Base-by-base conservation (phyloP, 495 filamentous ascomycete species). In the Immersiella caudata region DNA sequence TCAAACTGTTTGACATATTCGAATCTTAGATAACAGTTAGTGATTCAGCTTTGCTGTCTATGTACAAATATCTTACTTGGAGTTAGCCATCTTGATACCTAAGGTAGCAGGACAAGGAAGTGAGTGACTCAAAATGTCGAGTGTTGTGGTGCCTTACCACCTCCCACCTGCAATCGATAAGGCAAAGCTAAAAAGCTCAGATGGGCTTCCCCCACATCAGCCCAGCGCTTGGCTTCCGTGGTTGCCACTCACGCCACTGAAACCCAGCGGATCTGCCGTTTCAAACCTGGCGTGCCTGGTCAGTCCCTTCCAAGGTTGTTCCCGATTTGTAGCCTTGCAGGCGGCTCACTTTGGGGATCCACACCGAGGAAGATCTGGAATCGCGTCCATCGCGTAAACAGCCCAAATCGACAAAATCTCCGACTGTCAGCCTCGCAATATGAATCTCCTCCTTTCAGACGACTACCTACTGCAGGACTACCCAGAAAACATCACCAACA, bases 1-100 rank as follows among this genome's bases (percentile, higher is more conserved):
- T 99, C 95, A 73, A 97, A 97, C 35, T 82, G 76, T 73, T 91
- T 91, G 68, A 97, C 95, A 76, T 98, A 97, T 81, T 96, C 95
- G 76, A 90, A 99, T 75, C 93, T 82, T 22, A 21, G 29, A 3
- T 3, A 18, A 9, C 18, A 12, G 35, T 63, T 6, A 67, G 66
- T 33, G 2, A 24, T 14, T 46, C 11, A 12, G 18, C 18, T 64
- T 33, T 35, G 0, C 25, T 22, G 6, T 57, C 58, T 25, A 0
- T 54, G 25, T 12, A 51, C 25, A 55, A 27, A 63, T 24, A 52
- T 57, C 73, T 66, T 68, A 82, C 78, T 78, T 82, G 62, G 82
- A 84, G 63, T 84, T 84, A 0, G 82, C 82, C 82, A 84, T 84
- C 11, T 61, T 63, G 29, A 33, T 33, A 33, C 29, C 8, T 8